Percentiles rank a stretch among this genome's conserved stretches.
Evolutionary conservation across 495 filamentous ascomycete genomes (phyloP).

Genomic region (Penicillium ochrochloron): DNA sequence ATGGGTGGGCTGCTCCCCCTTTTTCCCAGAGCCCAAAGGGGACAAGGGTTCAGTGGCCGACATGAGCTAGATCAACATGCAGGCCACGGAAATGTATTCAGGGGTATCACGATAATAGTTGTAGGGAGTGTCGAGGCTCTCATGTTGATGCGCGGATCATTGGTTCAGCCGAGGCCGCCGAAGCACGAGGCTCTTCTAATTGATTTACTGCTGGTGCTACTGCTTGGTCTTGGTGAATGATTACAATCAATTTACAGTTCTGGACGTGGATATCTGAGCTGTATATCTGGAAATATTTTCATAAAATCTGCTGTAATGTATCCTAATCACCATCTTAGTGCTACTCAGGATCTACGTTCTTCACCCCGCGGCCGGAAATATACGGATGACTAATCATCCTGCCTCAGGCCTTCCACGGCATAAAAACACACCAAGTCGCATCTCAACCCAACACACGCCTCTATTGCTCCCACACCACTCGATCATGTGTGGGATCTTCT

Average conservation of each 20-base stretch:
- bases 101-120: slow-evolving; percentile 13
- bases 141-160: slow-evolving; percentile 37
- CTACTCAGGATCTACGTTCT: not conserved
- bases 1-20: slow-evolving; percentile 30
- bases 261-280: not conserved
- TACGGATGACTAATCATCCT: slow-evolving; percentile 22
- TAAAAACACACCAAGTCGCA: slow-evolving; percentile 17
- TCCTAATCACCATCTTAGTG: not conserved
- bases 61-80: slow-evolving; percentile 45
- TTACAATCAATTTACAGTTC: not conserved
- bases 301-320: not conserved
- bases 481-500: slow-evolving; percentile 70
- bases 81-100: slow-evolving; percentile 58
- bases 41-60: slow-evolving; percentile 40
- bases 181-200: not conserved
- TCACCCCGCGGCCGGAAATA: slow-evolving; percentile 1
- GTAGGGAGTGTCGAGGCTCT: slow-evolving; percentile 28
- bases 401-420: slow-evolving; percentile 25
- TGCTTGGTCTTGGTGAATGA: not conserved
- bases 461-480: slow-evolving; percentile 4
- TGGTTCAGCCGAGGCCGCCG: slow-evolving; percentile 30
- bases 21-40: slow-evolving; percentile 33
- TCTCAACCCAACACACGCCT: slow-evolving; percentile 11
- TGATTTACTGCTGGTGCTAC: not conserved
- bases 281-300: not conserved